Percentiles rank a stretch among this genome's conserved stretches.
These are phyloP conservation scores for Proliferodiscus dingleyae DNA, from an alignment of 2,329 filamentous ascomycete species.

Conservation along the genomic window DNA sequence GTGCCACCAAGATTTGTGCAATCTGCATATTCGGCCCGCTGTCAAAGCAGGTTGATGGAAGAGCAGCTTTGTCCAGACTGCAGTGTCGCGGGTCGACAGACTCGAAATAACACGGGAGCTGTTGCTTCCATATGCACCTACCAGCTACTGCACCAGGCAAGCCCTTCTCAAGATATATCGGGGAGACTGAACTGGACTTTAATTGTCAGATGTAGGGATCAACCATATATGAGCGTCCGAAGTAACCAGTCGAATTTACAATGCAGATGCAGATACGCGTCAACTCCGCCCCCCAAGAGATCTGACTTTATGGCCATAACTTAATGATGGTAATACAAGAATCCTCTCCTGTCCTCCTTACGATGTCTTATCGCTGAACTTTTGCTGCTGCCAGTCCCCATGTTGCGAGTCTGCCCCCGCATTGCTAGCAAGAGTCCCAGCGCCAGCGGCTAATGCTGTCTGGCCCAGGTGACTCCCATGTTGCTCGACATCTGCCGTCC, in stretches of 20 bases:
- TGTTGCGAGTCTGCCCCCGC: constrained; percentile 34
- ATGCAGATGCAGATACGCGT: neutral
- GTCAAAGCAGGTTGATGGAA: too few species aligned
- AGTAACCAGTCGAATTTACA: neutral
- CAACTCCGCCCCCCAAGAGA: neutral
- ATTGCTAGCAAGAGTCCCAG: constrained; percentile 34
- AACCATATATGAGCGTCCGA: neutral
- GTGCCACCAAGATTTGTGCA: too few species aligned
- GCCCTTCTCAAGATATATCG: neutral
- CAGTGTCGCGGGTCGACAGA: neutral
- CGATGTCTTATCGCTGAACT: constrained; percentile 26
- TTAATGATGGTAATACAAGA: constrained; percentile 20
- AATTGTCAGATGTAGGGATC: neutral
- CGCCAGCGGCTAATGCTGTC: constrained; percentile 40
- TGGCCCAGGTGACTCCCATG: constrained; percentile 29
- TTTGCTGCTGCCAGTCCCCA: constrained; percentile 60
- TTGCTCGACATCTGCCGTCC: constrained; percentile 60
- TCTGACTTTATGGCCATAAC: neutral
- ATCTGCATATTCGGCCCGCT: too few species aligned
- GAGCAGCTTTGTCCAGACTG: too few species aligned
- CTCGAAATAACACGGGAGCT: neutral
- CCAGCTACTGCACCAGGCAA: too few species aligned
- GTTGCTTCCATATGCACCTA: neutral
- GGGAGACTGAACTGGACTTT: neutral
- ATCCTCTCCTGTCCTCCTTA: constrained; percentile 14